Evolutionary conservation across 2,329 filamentous ascomycete genomes (phyloP).

Genomic region (Westerdykella ornata): DNA sequence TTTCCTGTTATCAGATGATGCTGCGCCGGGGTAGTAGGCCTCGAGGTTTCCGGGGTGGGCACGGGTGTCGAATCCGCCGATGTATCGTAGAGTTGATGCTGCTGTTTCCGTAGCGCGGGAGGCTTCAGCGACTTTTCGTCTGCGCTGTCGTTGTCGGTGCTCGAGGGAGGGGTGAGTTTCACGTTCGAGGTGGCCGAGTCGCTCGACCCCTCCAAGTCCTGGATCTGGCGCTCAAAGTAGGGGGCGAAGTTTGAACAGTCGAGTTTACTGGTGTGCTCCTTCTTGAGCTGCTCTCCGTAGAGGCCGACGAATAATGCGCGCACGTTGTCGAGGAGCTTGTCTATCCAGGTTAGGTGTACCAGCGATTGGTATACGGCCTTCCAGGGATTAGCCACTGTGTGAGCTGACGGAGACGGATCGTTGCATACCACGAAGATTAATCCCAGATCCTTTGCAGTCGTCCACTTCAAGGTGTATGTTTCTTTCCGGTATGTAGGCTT

Average conservation of each 20-base stretch:
- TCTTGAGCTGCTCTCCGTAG: constrained; percentile 81
- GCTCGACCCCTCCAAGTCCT: constrained; percentile 63
- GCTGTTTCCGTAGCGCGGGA: constrained; percentile 46
- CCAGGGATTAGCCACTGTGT: constrained; percentile 2
- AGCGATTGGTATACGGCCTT: constrained; percentile 96
- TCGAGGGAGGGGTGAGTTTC: constrained; percentile 49
- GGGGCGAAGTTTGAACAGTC: constrained; percentile 73
- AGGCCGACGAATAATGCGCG: constrained; percentile 84
- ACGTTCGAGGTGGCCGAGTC: constrained; percentile 26
- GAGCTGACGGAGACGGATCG: neutral
- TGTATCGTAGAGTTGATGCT: constrained; percentile 35
- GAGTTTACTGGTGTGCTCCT: constrained; percentile 68
- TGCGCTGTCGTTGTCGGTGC: constrained; percentile 44
- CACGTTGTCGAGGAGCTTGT: constrained; percentile 92
- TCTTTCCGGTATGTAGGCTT: constrained; percentile 81
- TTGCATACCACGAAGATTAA: constrained; percentile 85
- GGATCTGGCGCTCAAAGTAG: constrained; percentile 90
- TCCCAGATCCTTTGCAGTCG: constrained; percentile 82
- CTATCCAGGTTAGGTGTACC: constrained; percentile 91
- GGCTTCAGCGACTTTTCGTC: constrained; percentile 48
- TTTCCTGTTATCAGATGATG: constrained; percentile 67
- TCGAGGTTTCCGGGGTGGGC: constrained; percentile 66
- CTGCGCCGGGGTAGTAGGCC: constrained; percentile 66
- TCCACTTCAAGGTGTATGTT: constrained; percentile 93
- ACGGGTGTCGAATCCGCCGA: constrained; percentile 65